phyloP scores from a whole-genome alignment of 2,329 filamentous ascomycete species.

The Dactylellina cionopaga region DNA sequence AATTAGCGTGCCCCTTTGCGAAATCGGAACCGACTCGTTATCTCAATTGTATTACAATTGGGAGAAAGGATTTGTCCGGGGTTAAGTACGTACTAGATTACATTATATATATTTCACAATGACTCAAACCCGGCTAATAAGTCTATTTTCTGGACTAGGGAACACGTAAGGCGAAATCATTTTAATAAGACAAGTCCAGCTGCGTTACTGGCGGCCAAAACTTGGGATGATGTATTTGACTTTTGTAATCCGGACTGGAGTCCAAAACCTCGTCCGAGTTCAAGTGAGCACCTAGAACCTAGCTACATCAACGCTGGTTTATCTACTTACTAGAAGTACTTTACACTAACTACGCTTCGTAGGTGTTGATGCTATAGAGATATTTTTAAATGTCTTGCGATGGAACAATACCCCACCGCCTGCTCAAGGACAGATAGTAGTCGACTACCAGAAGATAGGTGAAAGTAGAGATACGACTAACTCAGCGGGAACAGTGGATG shows the following conservation, averaged over 20 bases:
- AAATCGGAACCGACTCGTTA: background rate
- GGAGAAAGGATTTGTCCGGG: constrained; percentile 1
- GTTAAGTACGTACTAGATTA: constrained; percentile 23
- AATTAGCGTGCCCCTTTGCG: constrained; percentile 16
- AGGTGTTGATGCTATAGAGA: background rate
- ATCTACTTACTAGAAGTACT: background rate
- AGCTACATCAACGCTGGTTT: background rate
- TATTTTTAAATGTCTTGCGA: background rate
- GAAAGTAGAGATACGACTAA: too few species aligned
- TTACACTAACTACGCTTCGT: background rate
- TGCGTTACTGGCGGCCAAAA: background rate
- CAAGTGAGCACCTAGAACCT: too few species aligned
- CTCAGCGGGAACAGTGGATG: too few species aligned
- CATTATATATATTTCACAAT: too few species aligned
- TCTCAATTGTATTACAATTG: background rate
- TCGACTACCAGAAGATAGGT: too few species aligned
- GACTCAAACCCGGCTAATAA: too few species aligned
- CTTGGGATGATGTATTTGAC: constrained; percentile 3
- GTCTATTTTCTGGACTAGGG: too few species aligned
- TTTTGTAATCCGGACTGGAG: constrained; percentile 6
- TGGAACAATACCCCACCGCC: background rate
- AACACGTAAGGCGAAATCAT: constrained; percentile 15
- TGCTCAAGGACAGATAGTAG: too few species aligned
- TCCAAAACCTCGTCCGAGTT: background rate
- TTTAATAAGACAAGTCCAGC: background rate